phyloP scores from a whole-genome alignment of 179 eudicot genomes.

The Nepenthes alata region DNA sequence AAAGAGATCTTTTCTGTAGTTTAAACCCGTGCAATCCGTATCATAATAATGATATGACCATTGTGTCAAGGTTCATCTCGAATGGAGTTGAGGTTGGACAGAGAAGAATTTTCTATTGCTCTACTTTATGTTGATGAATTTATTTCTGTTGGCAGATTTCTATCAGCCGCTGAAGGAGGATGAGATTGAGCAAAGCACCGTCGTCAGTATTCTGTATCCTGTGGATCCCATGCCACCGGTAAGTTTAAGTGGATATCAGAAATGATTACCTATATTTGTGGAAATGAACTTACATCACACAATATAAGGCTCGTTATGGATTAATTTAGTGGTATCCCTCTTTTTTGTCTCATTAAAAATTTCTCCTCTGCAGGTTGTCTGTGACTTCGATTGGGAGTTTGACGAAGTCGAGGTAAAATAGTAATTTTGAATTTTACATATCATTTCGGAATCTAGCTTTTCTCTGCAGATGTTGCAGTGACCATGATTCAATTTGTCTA shows the following conservation, averaged over 20 bases:
- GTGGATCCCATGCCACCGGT: constrained; percentile 64
- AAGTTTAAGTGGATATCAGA: constrained; percentile 7
- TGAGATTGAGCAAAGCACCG: constrained; percentile 77
- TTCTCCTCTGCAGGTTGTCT: constrained; percentile 44
- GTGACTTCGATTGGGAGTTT: constrained; percentile 92
- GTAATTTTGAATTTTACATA: too few relatives aligned
- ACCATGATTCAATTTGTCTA: too few relatives aligned
- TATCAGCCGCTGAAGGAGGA: constrained; percentile 78
- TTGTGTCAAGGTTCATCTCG: too few relatives aligned
- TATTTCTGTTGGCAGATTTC: constrained; percentile 46
- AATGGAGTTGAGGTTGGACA: too few relatives aligned
- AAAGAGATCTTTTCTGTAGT: too few relatives aligned
- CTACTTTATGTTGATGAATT: constrained; percentile 5
- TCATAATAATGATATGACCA: too few relatives aligned
- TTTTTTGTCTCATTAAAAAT: neutral
- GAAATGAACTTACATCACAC: neutral
- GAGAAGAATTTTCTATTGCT: neutral
- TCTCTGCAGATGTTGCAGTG: too few relatives aligned
- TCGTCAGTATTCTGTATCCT: constrained; percentile 54
- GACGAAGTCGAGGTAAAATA: constrained; percentile 76
- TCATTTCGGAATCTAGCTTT: too few relatives aligned
- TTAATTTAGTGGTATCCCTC: neutral
- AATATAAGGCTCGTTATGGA: neutral
- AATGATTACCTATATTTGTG: neutral
- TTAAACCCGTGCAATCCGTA: too few relatives aligned